Conservation (phyloP, 176 grass and related monocot species). For the Triticum dicoccoides region DNA sequence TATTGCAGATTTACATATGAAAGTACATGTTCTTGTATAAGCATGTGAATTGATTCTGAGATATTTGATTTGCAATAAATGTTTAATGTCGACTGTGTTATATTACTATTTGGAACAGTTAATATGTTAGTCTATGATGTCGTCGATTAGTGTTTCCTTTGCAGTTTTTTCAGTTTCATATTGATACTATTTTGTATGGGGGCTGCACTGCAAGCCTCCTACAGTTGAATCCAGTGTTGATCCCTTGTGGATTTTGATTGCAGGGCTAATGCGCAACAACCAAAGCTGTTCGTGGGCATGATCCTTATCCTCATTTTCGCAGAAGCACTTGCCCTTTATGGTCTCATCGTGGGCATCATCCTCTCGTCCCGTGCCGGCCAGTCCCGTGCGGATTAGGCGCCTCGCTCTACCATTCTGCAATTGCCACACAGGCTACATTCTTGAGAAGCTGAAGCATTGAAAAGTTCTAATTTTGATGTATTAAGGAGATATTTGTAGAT, state of each 20-base stretch:
- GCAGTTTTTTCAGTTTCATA: neutral
- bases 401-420: neutral
- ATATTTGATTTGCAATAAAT: neutral
- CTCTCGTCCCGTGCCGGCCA: slow-evolving; percentile 76
- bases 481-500: slow-evolving; percentile 36
- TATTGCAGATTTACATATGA: neutral
- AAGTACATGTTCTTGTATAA: slow-evolving; percentile 8
- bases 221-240: neutral
- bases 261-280: slow-evolving; percentile 82
- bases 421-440: slow-evolving; percentile 26
- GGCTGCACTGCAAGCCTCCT: neutral
- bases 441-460: slow-evolving; percentile 30
- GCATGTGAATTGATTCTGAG: neutral
- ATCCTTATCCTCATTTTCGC: slow-evolving; percentile 88
- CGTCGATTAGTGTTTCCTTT: neutral
- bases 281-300: slow-evolving; percentile 79
- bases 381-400: slow-evolving; percentile 60
- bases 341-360: slow-evolving; percentile 79
- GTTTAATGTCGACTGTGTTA: neutral
- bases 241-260: neutral
- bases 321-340: slow-evolving; percentile 70
- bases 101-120: neutral
- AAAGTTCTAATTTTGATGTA: slow-evolving; percentile 46
- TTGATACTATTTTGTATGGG: neutral
- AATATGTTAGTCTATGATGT: neutral